A percentile compares a stretch with the other conserved stretches of the same genome.
These are phyloP conservation scores for Thielaviopsis ethacetica DNA, from an alignment of 2,329 filamentous ascomycete genomes.

Conservation along the genomic window DNA sequence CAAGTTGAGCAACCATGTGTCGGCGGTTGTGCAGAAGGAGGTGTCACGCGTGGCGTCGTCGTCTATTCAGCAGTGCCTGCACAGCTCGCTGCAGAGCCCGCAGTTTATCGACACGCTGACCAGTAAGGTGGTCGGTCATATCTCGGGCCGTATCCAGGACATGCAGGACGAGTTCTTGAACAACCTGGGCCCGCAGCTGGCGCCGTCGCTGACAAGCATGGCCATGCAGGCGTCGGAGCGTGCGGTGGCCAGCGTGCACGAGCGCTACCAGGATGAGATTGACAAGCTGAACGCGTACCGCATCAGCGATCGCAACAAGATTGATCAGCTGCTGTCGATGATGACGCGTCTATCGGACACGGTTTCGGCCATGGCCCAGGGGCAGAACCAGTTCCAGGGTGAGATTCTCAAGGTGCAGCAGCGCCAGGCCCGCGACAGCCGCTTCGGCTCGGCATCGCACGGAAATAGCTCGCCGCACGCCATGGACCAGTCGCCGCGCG, in stretches of 20 bases:
- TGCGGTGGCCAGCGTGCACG: conserved; percentile 51
- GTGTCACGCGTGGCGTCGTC: conserved; percentile 54
- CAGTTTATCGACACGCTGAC: conserved; percentile 54
- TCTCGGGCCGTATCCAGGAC: conserved; percentile 50
- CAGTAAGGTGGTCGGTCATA: conserved; percentile 9
- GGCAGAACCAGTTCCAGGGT: conserved; percentile 52
- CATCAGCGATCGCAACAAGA: conserved; percentile 41
- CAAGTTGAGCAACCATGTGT: conserved; percentile 49
- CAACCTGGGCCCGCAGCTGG: conserved; percentile 45
- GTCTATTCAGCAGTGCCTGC: conserved; percentile 44
- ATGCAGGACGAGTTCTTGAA: conserved; percentile 54
- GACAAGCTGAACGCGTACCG: conserved; percentile 34
- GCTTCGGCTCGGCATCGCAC: conserved; percentile 9
- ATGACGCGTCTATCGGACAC: conserved; percentile 52
- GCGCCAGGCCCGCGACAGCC: conserved; percentile 10
- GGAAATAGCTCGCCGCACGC: conserved; percentile 11
- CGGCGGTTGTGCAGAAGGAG: conserved; percentile 54
- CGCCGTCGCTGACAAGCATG: conserved; percentile 48
- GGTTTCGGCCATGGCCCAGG: conserved; percentile 50
- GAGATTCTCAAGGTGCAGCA: conserved; percentile 40
- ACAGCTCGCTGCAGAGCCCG: conserved; percentile 52
- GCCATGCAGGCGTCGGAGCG: conserved; percentile 51
- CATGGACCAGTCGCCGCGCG: conserved; percentile 11
- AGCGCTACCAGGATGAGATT: conserved; percentile 36
- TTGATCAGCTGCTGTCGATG: conserved; percentile 53